These are phyloP conservation scores for Xylaria sp. DNA, from an alignment of 2,329 filamentous ascomycete genomes.

Conservation along the genomic window DNA sequence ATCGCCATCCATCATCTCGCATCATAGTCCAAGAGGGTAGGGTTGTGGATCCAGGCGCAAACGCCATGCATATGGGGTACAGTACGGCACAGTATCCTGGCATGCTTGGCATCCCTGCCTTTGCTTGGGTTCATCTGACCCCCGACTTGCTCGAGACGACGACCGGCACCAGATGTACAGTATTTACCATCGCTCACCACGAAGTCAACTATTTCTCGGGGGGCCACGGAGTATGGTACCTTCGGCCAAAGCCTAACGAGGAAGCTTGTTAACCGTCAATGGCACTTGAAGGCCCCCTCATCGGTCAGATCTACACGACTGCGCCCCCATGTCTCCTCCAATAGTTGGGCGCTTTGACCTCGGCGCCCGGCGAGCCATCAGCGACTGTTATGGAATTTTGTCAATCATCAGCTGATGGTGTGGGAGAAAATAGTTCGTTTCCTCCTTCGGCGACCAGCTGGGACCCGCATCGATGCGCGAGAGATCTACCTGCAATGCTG, in stretches of 20 bases:
- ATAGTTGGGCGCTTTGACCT: slow-evolving; percentile 16
- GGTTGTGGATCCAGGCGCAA: slow-evolving; percentile 29
- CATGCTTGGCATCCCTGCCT: slow-evolving; percentile 10
- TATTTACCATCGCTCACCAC: background rate
- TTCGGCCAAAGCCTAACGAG: slow-evolving; percentile 21
- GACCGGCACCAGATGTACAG: background rate
- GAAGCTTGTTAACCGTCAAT: slow-evolving; percentile 23
- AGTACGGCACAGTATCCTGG: slow-evolving; percentile 17
- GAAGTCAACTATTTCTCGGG: slow-evolving; percentile 8
- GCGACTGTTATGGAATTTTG: slow-evolving; percentile 18
- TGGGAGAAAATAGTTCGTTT: slow-evolving; percentile 13
- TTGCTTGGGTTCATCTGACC: background rate
- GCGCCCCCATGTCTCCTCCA: slow-evolving; percentile 33
- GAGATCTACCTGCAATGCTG: slow-evolving; percentile 26
- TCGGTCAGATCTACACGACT: slow-evolving; percentile 33
- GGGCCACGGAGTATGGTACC: background rate
- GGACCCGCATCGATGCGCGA: slow-evolving; percentile 18
- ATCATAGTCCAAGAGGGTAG: background rate
- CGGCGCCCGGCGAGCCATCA: slow-evolving; percentile 9
- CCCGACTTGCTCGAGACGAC: background rate
- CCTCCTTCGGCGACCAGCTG: slow-evolving; percentile 1
- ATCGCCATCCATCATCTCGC: slow-evolving; percentile 32
- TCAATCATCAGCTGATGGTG: slow-evolving; percentile 31
- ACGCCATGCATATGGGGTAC: slow-evolving; percentile 36
- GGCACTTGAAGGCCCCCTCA: slow-evolving; percentile 15